Evolutionary conservation across 768 basidiomycete species (phyloP), one percentile per base, ranked within the genome.

Genomic region (Trametes gibbosa): DNA sequence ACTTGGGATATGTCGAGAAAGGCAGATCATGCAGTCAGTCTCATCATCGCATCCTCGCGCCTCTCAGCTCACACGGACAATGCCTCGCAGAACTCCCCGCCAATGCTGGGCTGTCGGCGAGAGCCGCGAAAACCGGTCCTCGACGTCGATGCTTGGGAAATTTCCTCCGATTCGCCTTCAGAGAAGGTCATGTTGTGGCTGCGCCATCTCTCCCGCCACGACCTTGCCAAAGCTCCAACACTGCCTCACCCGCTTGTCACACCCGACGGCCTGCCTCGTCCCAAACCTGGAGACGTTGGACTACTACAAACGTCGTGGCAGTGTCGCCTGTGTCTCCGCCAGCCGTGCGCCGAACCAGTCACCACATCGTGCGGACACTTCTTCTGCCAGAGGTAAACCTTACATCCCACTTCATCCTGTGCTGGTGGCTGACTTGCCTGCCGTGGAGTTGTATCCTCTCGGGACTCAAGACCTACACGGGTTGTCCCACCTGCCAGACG

Each of bases 311-410:
- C 4, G 29, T 54, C 47, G 13, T 68, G 64, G 64, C 64, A 59
- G 32, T 71, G 70, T 51, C 46, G 66, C 34, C 27, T 54, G 14
- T 71, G 70, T 56, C 35, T 62, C 9, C 29, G 41, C 19, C 59
- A 66, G 29, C 67, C 66, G 23, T 59, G 59, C 52, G 43, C 37
- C 16, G 65, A 68, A 2, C 66, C 67, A 0, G 65, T 68, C 13
- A 57, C 57, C 40, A 67, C 69, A 17, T 50, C 65, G 35, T 71
- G 70, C 48, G 70, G 70, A 41, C 70, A 71, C 39, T 29, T 71
- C 2, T 68, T 71, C 51, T 69, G 70, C 39, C 56, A 63, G 14
- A 50, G 59, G 70, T 71, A 37, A 48, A 61, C 35, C n/a, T 9
- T 21, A n/a, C 27, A 6, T 7, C 3, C 43, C 34, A 8, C 35